Conservation (phyloP, 192 early-diverging fungal species). For the Physocladia obscura region DNA sequence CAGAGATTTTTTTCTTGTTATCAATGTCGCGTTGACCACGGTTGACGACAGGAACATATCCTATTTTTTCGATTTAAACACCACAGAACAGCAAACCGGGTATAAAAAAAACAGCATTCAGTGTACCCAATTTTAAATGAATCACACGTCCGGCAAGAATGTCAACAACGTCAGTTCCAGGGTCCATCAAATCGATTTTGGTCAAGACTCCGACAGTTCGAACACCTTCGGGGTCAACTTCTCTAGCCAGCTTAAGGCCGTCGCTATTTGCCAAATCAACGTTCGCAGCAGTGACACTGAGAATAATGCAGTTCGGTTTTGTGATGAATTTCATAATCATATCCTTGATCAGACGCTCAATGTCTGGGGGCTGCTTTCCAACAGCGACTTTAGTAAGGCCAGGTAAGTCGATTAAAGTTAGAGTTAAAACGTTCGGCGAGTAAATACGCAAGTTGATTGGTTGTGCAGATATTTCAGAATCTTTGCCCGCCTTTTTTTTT, state of each 20-base stretch:
- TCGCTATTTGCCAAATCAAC: slow-evolving; percentile 99
- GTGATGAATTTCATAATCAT: slow-evolving; percentile 98
- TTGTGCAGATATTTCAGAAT: slow-evolving; percentile 82
- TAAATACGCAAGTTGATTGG: slow-evolving; percentile 98
- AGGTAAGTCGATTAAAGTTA: slow-evolving; percentile 98
- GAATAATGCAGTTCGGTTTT: slow-evolving; percentile 96
- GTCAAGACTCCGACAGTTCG: slow-evolving; percentile 99
- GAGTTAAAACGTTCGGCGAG: slow-evolving; percentile 96
- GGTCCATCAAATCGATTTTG: slow-evolving; percentile 99
- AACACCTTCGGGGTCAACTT: slow-evolving; percentile 98
- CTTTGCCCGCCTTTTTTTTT: slow-evolving; percentile 45
- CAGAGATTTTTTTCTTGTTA: slow-evolving; percentile 81
- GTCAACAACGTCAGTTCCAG: slow-evolving; percentile 98
- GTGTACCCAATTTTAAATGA: slow-evolving; percentile 87
- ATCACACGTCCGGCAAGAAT: slow-evolving; percentile 96
- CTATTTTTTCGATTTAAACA: no score
- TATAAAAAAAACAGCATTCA: no score
- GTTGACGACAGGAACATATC: slow-evolving; percentile 99
- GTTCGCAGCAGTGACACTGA: slow-evolving; percentile 97
- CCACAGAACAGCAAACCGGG: no score
- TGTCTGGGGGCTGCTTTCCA: slow-evolving; percentile 98
- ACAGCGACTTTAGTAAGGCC: slow-evolving; percentile 96
- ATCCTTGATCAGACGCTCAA: slow-evolving; percentile 96
- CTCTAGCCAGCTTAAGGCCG: slow-evolving; percentile 95
- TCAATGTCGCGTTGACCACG: slow-evolving; percentile 98